Percentiles rank a stretch among this genome's conserved stretches.
These are phyloP conservation scores for Cornus florida DNA, from an alignment of 148 eudicot genomes.

Conservation along the genomic window DNA sequence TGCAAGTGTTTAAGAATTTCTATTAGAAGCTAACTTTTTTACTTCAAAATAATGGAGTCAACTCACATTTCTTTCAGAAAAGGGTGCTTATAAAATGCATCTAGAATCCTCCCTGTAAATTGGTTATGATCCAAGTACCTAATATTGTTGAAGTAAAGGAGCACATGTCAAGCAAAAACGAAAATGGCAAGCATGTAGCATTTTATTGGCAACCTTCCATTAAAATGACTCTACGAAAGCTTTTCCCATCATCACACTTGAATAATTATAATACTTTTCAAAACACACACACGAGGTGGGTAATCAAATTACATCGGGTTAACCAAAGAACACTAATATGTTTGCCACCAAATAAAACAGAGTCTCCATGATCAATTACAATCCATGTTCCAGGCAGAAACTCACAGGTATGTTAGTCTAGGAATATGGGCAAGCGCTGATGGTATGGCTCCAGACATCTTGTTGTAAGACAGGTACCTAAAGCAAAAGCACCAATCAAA, in stretches of 20 bases:
- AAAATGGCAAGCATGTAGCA: not conserved
- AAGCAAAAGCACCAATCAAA: not conserved
- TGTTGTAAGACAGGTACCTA: slow-evolving; percentile 74
- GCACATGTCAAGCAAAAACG: not conserved
- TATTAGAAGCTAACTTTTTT: not conserved
- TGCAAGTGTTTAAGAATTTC: not conserved
- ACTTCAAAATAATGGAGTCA: not conserved
- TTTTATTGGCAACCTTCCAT: not conserved
- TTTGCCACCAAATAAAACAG: no score
- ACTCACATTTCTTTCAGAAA: slow-evolving; percentile 76
- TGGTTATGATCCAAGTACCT: slow-evolving; percentile 88
- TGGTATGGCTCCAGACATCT: slow-evolving; percentile 78
- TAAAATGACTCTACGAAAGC: not conserved
- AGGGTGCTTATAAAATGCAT: slow-evolving; percentile 77
- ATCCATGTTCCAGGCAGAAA: slow-evolving; percentile 3
- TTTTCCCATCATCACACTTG: no score
- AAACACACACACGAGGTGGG: no score
- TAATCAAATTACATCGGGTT: no score
- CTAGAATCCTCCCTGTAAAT: slow-evolving; percentile 80
- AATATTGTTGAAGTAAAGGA: slow-evolving; percentile 9
- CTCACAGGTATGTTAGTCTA: slow-evolving; percentile 75
- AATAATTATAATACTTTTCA: no score
- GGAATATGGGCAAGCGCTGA: slow-evolving; percentile 67
- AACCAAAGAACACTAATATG: no score
- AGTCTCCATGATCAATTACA: not conserved